Percentiles rank a stretch among this genome's conserved stretches.
Evolutionary conservation across 2,329 filamentous ascomycete genomes (phyloP).

Genomic region (Microthyrium microscopicum): DNA sequence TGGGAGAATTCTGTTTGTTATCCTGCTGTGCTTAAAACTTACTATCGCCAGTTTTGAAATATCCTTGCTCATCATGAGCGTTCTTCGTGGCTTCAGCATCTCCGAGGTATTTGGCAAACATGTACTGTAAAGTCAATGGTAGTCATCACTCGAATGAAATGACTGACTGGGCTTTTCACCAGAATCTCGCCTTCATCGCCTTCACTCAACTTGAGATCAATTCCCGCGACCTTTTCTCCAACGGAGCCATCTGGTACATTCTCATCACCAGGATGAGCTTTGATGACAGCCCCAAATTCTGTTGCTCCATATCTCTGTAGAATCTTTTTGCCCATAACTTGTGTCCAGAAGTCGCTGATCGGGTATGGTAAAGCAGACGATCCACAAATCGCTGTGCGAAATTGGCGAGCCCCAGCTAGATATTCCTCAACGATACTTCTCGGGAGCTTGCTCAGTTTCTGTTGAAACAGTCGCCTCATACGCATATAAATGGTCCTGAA

Average conservation of each 20-base stretch:
- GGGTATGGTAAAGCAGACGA: constrained; percentile 33
- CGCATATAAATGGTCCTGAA: constrained; percentile 22
- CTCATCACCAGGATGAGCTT: constrained; percentile 20
- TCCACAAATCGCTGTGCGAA: constrained; percentile 27
- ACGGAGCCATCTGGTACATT: constrained; percentile 17
- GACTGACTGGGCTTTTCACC: constrained; percentile 19
- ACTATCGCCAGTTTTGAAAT: constrained; percentile 32
- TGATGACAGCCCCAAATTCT: constrained; percentile 28
- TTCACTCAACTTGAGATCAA: constrained; percentile 25
- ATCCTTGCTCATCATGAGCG: constrained; percentile 30
- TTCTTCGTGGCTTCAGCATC: constrained; percentile 27
- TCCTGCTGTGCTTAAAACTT: too few relatives aligned
- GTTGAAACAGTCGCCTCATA: constrained; percentile 21
- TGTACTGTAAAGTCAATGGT: constrained; percentile 9
- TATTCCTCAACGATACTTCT: constrained; percentile 24
- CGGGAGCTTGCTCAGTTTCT: constrained; percentile 15
- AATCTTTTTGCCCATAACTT: constrained; percentile 26
- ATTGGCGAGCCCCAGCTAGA: constrained; percentile 24
- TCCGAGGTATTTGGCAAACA: constrained; percentile 24
- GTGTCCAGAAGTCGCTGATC: constrained; percentile 34
- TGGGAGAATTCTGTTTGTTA: too few relatives aligned
- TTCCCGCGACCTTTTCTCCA: constrained; percentile 21
- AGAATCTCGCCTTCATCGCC: constrained; percentile 33
- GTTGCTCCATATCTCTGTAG: constrained; percentile 28
- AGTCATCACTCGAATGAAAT: too few relatives aligned